Evolutionary conservation across 2,329 filamentous ascomycete species (phyloP), one percentile per base, ranked within the genome.

Genomic region (Grosmannia clavigera): DNA sequence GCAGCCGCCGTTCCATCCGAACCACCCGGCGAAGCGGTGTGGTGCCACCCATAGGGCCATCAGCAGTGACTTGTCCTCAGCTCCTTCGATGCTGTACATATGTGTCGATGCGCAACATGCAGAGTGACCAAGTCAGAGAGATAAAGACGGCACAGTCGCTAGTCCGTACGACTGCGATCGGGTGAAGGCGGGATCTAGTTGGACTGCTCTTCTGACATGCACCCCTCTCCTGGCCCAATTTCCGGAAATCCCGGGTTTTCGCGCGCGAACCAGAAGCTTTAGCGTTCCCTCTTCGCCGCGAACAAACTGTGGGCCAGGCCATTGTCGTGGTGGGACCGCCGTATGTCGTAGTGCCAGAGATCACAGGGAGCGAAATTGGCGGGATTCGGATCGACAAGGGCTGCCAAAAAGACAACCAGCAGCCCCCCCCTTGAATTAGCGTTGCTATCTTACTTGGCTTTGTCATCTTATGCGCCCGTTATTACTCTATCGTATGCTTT

Each of bases 301-400:
- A 46, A 19, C 43, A n/a, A 46, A 46, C 43, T 27, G 57, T 50
- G 29, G 46, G 33, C 48, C 22, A 29, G 19, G 6, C 10, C 35
- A n/a, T 19, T 14, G 25, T 14, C 3, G 14, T 46, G 38, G 56
- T 50, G 56, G 56, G 25, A 22, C 56, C 56, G 40, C 16, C 27
- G 25, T 9, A 35, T 35, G 33, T 54, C n/a, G 48, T 9, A 43
- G 29, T 19, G 35, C 33, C 33, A 22, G 25, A 14, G 14, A 46
- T 55, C 35, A 55, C 35, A 55, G 29, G 57, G 46, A 25, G 38
- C n/a, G 48, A 60, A 60, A 60, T 60, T 60, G 59, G 48, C 31
- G 31, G 55, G 46, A 51, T 29, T 53, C 59, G 54, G 59, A 60
- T 60, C 58, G 58, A 52, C 58, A 27, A 40, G 38, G 58, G n/a